Evolutionary conservation across 116 monocot genomes (phyloP).

Genomic region (Iris pallida): DNA sequence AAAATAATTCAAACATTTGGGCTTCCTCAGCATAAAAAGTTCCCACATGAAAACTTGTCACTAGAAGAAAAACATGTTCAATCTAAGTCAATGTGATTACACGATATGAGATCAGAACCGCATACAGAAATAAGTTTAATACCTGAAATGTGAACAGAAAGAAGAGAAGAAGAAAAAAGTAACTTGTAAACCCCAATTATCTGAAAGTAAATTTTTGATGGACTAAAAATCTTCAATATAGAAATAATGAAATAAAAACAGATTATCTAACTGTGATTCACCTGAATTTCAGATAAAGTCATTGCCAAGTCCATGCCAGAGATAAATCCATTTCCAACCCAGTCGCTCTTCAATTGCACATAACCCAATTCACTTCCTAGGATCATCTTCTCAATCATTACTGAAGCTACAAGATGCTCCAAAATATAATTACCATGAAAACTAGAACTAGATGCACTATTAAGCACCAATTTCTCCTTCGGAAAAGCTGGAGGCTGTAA

Average conservation of each 20-base stretch:
- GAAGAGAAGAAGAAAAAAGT: too few species aligned
- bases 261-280: conserved; percentile 7
- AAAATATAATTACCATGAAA: conserved; percentile 36
- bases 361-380: conserved; percentile 11
- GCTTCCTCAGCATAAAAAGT: too few species aligned
- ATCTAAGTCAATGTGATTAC: too few species aligned
- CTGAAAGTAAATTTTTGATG: not conserved
- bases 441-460: conserved; percentile 10
- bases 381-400: conserved; percentile 35
- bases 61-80: too few species aligned
- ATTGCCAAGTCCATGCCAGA: conserved; percentile 62
- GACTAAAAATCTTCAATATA: not conserved
- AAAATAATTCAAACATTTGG: too few species aligned
- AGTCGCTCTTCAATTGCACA: conserved; percentile 30
- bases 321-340: conserved; percentile 66
- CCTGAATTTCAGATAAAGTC: conserved; percentile 70
- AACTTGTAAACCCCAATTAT: not conserved
- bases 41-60: too few species aligned
- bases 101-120: too few species aligned
- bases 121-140: too few species aligned
- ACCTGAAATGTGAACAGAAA: too few species aligned
- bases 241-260: not conserved
- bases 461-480: conserved; percentile 19
- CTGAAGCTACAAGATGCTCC: conserved; percentile 44
- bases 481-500: conserved; percentile 5